Conservation (phyloP, 768 basidiomycete species). For the Dentipellis sp. region DNA sequence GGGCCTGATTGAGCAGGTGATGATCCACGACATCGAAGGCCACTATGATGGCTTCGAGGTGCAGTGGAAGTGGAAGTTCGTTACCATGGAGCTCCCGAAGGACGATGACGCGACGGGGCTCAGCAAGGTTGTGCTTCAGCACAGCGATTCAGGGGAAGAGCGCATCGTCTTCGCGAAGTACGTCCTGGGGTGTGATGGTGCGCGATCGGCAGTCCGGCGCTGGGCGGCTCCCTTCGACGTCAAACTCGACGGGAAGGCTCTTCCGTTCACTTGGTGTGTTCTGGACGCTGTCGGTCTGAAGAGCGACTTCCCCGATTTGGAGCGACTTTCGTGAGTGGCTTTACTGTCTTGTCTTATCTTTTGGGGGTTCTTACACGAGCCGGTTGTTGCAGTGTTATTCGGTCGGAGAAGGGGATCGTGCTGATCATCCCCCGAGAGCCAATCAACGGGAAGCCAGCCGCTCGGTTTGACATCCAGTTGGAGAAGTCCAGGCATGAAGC, state of each 20-base stretch:
- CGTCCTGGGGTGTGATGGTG: constrained; percentile 5
- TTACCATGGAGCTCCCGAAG: constrained; percentile 2
- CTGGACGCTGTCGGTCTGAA: constrained; percentile 6
- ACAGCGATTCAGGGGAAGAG: constrained; percentile 1
- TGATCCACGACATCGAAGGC: constrained; percentile 4
- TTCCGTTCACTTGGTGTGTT: constrained; percentile 6
- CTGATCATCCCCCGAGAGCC: constrained; percentile 6
- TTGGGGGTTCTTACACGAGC: neutral
- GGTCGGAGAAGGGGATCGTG: constrained; percentile 5
- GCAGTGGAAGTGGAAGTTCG: constrained; percentile 5
- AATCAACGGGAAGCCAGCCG: constrained; percentile 6
- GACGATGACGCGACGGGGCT: neutral
- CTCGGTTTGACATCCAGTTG: constrained; percentile 6
- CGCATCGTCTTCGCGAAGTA: neutral
- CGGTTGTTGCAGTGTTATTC: neutral
- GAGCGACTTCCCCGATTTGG: constrained; percentile 7
- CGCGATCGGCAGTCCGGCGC: neutral
- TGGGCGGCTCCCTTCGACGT: constrained; percentile 3
- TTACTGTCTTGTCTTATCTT: neutral
- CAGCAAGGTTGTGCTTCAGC: neutral
- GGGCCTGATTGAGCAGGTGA: constrained; percentile 5
- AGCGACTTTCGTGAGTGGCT: constrained; percentile 2
- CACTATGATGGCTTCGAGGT: constrained; percentile 2
- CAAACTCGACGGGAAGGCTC: constrained; percentile 1
- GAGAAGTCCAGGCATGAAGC: constrained; percentile 5